Percentiles rank a stretch among this genome's conserved stretches.
These are phyloP conservation scores for Thymus mandschuricus DNA, from an alignment of 257 asterid species.

Conservation along the genomic window DNA sequence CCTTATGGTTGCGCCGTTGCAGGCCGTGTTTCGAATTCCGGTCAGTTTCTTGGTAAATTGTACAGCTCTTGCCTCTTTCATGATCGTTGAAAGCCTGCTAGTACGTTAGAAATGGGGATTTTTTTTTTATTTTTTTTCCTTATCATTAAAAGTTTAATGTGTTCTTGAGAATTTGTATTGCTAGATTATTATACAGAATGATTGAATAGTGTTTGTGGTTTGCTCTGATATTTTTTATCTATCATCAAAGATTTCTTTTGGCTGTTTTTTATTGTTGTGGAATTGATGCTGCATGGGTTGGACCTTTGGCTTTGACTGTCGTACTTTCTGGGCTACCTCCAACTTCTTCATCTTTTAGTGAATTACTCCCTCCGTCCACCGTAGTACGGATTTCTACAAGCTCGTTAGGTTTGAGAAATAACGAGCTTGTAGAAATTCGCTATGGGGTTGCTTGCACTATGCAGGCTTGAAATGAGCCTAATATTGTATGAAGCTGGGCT, in stretches of 20 bases:
- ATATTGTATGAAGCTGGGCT: no score
- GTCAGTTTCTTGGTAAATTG: slow-evolving; percentile 33
- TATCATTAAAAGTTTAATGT: slow-evolving; percentile 16
- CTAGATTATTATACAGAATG: slow-evolving; percentile 18
- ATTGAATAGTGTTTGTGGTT: slow-evolving; percentile 35
- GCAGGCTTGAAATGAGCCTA: no score
- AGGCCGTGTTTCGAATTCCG: slow-evolving; percentile 24
- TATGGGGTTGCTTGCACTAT: no score
- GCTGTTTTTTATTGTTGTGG: neutral
- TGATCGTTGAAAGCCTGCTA: neutral
- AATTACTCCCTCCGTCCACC: no score
- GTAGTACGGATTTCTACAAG: no score
- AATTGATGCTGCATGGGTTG: slow-evolving; percentile 8
- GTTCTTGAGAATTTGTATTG: slow-evolving; percentile 21
- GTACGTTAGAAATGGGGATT: slow-evolving; percentile 32
- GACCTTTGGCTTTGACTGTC: neutral
- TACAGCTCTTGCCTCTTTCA: slow-evolving; percentile 30
- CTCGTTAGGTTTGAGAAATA: no score
- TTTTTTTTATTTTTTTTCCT: slow-evolving; percentile 16
- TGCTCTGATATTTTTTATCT: slow-evolving; percentile 27
- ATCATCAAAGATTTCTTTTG: slow-evolving; percentile 6
- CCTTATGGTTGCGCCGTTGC: slow-evolving; percentile 15
- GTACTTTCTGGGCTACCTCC: neutral
- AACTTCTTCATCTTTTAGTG: no score
- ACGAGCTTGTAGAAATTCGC: no score